phyloP scores from a whole-genome alignment of 78 protist genomes.

The Cyanophora paradoxa region DNA sequence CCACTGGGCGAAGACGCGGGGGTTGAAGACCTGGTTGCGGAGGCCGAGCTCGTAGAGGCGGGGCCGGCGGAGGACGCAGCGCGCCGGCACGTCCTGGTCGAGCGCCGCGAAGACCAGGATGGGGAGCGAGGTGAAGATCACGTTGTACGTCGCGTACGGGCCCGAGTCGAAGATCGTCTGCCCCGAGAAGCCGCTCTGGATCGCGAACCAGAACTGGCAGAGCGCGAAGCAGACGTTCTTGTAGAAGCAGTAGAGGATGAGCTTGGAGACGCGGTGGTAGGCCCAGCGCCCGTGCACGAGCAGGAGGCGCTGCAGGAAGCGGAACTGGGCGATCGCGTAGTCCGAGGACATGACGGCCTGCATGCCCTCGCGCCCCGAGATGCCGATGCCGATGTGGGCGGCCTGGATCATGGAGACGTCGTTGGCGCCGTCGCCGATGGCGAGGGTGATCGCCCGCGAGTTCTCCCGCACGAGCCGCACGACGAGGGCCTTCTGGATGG shows the following conservation, averaged over 20 bases:
- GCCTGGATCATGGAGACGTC: slow-evolving; percentile 75
- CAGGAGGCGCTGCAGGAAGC: slow-evolving; percentile 50
- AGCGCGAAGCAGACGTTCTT: slow-evolving; percentile 43
- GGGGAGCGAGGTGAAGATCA: not conserved
- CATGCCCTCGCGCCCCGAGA: slow-evolving; percentile 62
- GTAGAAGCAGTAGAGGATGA: slow-evolving; percentile 58
- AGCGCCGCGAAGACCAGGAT: not conserved
- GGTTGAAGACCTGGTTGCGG: slow-evolving; percentile 13
- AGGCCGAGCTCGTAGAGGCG: slow-evolving; percentile 1
- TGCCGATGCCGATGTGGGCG: slow-evolving; percentile 88
- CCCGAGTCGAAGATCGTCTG: slow-evolving; percentile 39
- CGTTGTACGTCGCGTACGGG: not conserved
- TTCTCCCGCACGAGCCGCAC: slow-evolving; percentile 25
- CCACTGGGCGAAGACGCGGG: not conserved
- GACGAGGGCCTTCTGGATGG: slow-evolving; percentile 74
- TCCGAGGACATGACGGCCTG: slow-evolving; percentile 55
- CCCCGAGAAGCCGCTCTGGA: slow-evolving; percentile 24
- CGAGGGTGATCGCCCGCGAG: not conserved
- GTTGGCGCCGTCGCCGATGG: slow-evolving; percentile 80
- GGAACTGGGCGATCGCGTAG: slow-evolving; percentile 81
- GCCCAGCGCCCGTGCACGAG: slow-evolving; percentile 62
- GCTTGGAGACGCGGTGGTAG: slow-evolving; percentile 33
- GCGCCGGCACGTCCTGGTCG: slow-evolving; percentile 30
- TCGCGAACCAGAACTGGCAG: not conserved
- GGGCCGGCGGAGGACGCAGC: not conserved